Evolutionary conservation across 176 grass and related monocot genomes (phyloP), one percentile per base, ranked within the genome.

Genomic region (Tillandsia leiboldiana): DNA sequence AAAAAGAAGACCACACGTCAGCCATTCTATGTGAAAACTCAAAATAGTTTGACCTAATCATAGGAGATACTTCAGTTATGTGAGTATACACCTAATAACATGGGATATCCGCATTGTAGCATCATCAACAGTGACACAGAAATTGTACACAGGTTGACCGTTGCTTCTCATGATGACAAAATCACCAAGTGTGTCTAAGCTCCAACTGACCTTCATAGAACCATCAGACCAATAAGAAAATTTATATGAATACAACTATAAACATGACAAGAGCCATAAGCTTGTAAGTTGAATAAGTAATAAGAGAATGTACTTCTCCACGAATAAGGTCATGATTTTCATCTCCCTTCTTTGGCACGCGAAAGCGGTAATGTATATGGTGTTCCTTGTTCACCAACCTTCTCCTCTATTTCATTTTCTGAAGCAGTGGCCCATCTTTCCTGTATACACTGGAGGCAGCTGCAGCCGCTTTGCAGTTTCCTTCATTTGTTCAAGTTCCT

Each of bases 121-220:
- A 71, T 99, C 94, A 56, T 99, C 94, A 65, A 99, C 89, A 15
- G 94, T 99, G 56, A 99, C 94, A 83, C 94, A 99, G 28, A 99
- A 99, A 86, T 99, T 99, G 82, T 99, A 99, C 48, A 99, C 94
- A 75, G 94, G 94, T 57, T 99, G 94, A 10, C 94, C 94, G 14
- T 99, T 99, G 80, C 94, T 99, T 83, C 94, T 87, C 94, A 99
- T 99, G 51, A 99, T 90, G 72, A 99, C 89, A 52, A 99, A 99
- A 70, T 99, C 94, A 63, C 94, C 89, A 51, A 99, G 89, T 5
- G 89, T 99, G 51, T 93, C 83, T 63, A 99, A 51, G 63, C 82
- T 90, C 94, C 94, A 99, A 64, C 84, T 90, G 82, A 99, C 94
- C 89, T 99, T 99, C 83, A 99, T 63, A 17, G 93, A 87, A 93